Percentiles rank a stretch among this genome's conserved stretches.
phyloP scores from a whole-genome alignment of 2,329 filamentous ascomycete genomes.

The Lecanicillium sp. region DNA sequence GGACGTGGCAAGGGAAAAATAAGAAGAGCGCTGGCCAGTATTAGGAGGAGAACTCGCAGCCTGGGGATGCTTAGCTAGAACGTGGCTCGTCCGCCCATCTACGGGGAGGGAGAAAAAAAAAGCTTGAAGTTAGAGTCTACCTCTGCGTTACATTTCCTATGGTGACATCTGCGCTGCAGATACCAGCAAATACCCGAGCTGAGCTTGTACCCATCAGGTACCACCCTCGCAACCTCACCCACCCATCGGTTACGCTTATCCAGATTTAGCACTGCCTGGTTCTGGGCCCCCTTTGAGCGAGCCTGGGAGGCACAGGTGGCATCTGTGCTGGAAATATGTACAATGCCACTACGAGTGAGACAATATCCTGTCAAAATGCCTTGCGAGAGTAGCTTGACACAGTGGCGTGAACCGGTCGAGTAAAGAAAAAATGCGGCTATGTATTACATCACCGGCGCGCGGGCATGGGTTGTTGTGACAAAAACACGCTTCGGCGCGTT shows the following conservation, averaged over 20 bases:
- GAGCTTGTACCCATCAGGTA: neutral
- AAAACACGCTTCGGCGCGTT: too few species aligned
- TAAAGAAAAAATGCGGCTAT: too few species aligned
- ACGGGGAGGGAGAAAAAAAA: constrained; percentile 2
- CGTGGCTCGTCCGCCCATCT: constrained; percentile 6
- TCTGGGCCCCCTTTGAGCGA: constrained; percentile 2
- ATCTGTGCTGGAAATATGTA: too few species aligned
- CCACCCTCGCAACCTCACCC: neutral
- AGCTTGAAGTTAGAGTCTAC: neutral
- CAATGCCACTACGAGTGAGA: too few species aligned
- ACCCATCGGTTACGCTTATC: neutral
- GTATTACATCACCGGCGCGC: too few species aligned
- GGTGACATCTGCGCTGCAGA: neutral
- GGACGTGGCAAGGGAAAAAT: constrained; percentile 4
- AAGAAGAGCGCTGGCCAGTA: constrained; percentile 5
- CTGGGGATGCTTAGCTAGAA: neutral
- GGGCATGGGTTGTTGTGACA: too few species aligned
- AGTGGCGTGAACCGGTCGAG: too few species aligned
- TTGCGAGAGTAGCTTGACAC: too few species aligned
- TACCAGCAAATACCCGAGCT: neutral
- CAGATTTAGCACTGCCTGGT: constrained; percentile 4
- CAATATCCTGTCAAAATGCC: too few species aligned
- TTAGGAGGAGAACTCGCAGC: neutral
- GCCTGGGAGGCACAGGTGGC: too few species aligned
- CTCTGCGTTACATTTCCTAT: neutral